Evolutionary conservation across 2,329 filamentous ascomycete genomes (phyloP), one percentile per base, ranked within the genome.

Genomic region (Fusarium buxicola): DNA sequence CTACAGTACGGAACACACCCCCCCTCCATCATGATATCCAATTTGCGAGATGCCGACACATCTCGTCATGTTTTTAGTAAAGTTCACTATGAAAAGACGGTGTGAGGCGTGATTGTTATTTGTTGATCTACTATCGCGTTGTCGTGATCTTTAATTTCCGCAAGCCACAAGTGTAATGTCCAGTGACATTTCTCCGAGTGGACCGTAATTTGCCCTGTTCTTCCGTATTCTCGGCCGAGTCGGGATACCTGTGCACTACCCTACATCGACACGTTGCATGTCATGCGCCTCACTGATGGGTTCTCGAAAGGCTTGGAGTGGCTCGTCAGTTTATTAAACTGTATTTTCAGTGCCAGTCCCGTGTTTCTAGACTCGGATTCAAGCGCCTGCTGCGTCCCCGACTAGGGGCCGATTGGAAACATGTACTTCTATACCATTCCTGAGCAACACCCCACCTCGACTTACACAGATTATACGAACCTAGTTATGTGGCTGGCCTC

Each of bases 41-140:
- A 25, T 45, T 52, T 38, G 13, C 40, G 16, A 56, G 30, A 13
- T 48, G 32, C 25, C 35, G 27, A n/a, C 16, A 10, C 9, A 25
- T 21, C 27, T 27, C 34, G 13, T 25, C 12, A 38, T 36, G 11
- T 13, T 16, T 8, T 13, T 30, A 24, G 25, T 35, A 16, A 28
- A 31, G 9, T 50, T 31, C 43, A 43, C 48, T 49, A 45, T 63
- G 62, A 65, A 66, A 65, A 65, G 53, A 65, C 62, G 58, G 58
- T 65, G 62, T 65, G 34, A 44, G 31, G 32, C 25, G 47, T 28
- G 34, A 25, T 24, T 60, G 45, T 54, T 60, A 21, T 53, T 55
- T 63, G 44, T 51, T 63, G 13, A 56, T 63, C 45, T 25, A 12
- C 15, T 31, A 46, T 39, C 44, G 59, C 48, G 54, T 55, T 44